Evolutionary conservation across 2,329 filamentous ascomycete genomes (phyloP), one percentile per base, ranked within the genome.

Genomic region (Pseudonectria foliicola): DNA sequence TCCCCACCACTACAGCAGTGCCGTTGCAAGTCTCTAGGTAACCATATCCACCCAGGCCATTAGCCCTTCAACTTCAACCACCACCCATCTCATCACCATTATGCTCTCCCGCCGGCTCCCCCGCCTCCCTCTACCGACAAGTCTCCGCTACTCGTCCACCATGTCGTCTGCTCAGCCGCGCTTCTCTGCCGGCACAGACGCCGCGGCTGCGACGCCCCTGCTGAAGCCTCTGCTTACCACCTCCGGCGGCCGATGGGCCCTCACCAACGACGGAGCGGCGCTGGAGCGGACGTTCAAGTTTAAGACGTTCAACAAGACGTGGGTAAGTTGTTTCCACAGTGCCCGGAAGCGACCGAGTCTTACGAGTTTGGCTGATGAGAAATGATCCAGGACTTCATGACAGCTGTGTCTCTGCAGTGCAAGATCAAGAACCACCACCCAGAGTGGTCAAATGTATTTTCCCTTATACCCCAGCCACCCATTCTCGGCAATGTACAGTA

Each of bases 351-450:
- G 31, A 36, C 32, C 27, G 21, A 25, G 15, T 12, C 3, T 10
- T 21, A 30, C 2, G n/a, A 6, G 12, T 6, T 25, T 6, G 18
- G 25, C 44, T 49, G 31, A 47, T 18, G 23, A 7, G 13, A 23
- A 6, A 14, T 7, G n/a, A 4, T n/a, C 18, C 42, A 82, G 79
- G 78, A 80, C 44, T 87, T 86, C 60, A 85, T 86, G 81, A 82
- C 79, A n/a, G 69, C 70, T 3, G 71, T 86, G 11, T 77, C 81
- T 10, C 61, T 78, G 23, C 73, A 85, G 49, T 83, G 80, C 60
- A 81, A 82, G 52, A 56, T 73, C 25, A 70, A 73, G 50, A 82
- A 77, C 48, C 82, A 87, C 54, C 82, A 87, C 50, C 82, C 82
- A 0, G 82, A 86, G 56, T 86, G 82, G 82, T 80, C 78, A 3